Evolutionary conservation across 225 moss, liverwort and hornwort genomes (phyloP).

Genomic region (Marchantia polymorpha): DNA sequence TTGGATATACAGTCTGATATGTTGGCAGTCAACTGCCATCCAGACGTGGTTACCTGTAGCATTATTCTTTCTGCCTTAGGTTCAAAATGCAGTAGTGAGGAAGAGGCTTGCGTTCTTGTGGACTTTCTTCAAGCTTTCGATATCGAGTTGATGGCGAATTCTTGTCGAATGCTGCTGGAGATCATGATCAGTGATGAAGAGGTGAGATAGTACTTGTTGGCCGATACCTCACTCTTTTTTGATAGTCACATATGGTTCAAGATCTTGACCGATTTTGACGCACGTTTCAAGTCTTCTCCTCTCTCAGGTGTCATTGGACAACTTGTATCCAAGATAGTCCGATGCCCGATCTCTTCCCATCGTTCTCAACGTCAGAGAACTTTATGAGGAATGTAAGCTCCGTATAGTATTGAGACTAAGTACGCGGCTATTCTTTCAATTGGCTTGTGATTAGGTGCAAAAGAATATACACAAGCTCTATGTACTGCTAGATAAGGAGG

Average conservation of each 20-base stretch:
- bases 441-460: slow-evolving; percentile 47
- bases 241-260: background rate
- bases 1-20: slow-evolving; percentile 67
- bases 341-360: no score
- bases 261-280: no score
- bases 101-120: slow-evolving; percentile 63
- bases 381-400: no score
- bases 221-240: background rate
- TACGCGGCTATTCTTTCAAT: background rate
- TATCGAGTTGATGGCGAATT: slow-evolving; percentile 51
- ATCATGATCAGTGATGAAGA: slow-evolving; percentile 58
- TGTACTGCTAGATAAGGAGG: slow-evolving; percentile 48
- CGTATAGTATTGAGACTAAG: background rate
- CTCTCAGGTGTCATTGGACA: background rate
- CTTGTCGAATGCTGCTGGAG: slow-evolving; percentile 56
- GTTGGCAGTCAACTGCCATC: slow-evolving; percentile 59
- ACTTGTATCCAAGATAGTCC: background rate
- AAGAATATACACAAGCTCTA: slow-evolving; percentile 50
- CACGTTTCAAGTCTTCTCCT: background rate
- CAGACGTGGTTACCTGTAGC: slow-evolving; percentile 84
- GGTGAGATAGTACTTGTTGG: slow-evolving; percentile 34
- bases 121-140: slow-evolving; percentile 57
- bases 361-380: no score
- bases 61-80: slow-evolving; percentile 81
- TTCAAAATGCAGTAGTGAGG: slow-evolving; percentile 61